Evolutionary conservation across 805 yeast species (phyloP), one percentile per base, ranked within the genome.

Genomic region (Candida dajiaensis): DNA sequence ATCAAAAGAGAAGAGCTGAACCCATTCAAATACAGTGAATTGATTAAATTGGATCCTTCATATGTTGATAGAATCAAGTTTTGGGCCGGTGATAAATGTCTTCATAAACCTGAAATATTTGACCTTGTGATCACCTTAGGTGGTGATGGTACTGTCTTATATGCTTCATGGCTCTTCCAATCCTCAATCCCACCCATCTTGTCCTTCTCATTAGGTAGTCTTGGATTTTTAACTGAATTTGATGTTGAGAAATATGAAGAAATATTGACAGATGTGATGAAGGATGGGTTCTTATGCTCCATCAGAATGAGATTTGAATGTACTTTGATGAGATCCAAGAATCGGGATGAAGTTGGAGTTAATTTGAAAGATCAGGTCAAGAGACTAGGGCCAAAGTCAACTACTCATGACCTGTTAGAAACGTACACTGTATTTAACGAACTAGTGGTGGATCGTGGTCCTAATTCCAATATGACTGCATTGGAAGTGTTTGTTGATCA

Each of bases 101-200:
- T 43, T 3, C 55, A 51, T 42, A 52, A 57, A 47, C 61, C 65
- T 2, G 74, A 72, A 38, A 44, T 61, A 23, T 73, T 72, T 53
- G 88, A 83, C 56, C 65, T 83, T 46, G 73, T 82, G 0, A 71
- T 83, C 19, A 79, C 87, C 1, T 63, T 82, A 25, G 89, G 89
- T 19, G 89, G 89, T 11, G 89, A 82, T 58, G 89, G 89, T 6
- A 82, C 89, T 0, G 83, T 81, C 37, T 59, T 82, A 22, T 76
- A 78, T 51, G 85, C 83, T 1, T 81, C 84, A 1, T 75, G 82
- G 45, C 60, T 80, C 25, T 83, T 82, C 57, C 80, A 75, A 62
- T 63, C 66, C 20, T 69, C 68, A 33, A 85, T 81, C 5, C 88
- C 89, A 0, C 89, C 88, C 4, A 77, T 82, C 4, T 61, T 82